These are phyloP conservation scores for Neurospora sp. DNA, from an alignment of 495 filamentous ascomycete species.

Conservation along the genomic window DNA sequence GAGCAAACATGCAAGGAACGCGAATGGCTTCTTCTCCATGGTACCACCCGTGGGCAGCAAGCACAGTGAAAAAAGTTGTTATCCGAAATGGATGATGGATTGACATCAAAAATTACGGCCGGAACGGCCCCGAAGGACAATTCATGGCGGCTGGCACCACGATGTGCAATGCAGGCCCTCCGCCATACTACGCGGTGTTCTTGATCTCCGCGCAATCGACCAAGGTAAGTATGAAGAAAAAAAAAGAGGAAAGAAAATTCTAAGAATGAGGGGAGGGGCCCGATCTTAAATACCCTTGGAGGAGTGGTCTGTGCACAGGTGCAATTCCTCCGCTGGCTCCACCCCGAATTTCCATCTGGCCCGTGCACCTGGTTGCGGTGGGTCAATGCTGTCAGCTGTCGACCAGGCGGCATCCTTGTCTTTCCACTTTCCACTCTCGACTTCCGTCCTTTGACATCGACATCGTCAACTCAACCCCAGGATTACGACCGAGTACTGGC, in stretches of 20 bases:
- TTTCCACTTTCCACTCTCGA: background rate
- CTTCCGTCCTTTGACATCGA: background rate
- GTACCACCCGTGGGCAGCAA: constrained; percentile 5
- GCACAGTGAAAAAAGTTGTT: constrained; percentile 13
- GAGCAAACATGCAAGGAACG: background rate
- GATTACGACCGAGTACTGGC: background rate
- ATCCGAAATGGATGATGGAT: constrained; percentile 2
- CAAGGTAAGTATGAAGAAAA: constrained; percentile 20
- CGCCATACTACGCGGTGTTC: constrained; percentile 10
- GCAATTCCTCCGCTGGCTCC: background rate
- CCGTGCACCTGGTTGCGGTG: background rate
- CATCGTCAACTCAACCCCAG: background rate
- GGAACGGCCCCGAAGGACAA: constrained; percentile 19
- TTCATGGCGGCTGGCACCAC: constrained; percentile 14
- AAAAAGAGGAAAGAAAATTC: constrained; percentile 11
- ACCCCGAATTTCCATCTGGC: background rate
- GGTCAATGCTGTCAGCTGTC: background rate
- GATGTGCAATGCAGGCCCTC: constrained; percentile 17
- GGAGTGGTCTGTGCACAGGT: constrained; percentile 5
- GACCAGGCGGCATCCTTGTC: background rate
- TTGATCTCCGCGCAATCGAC: constrained; percentile 13
- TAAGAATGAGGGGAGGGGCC: background rate
- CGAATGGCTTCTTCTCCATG: constrained; percentile 10
- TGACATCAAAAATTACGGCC: constrained; percentile 17
- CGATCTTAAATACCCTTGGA: background rate